Evolutionary conservation across 345 rosid genomes (phyloP).

Genomic region (Dimocarpus longan): DNA sequence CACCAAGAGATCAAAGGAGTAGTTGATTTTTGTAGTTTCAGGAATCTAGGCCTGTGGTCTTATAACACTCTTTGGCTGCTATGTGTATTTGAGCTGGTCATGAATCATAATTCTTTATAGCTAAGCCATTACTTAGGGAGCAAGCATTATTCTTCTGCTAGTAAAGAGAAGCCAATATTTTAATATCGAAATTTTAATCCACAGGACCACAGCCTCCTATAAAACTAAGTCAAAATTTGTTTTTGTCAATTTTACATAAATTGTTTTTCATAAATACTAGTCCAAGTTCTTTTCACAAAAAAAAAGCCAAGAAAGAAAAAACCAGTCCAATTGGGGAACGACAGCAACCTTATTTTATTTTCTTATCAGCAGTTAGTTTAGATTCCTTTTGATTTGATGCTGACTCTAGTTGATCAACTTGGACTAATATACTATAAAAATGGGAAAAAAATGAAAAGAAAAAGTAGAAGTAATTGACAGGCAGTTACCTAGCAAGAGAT

Average conservation of each 20-base stretch:
- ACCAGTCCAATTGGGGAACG: no score
- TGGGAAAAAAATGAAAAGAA: background rate
- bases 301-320: no score
- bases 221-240: no score
- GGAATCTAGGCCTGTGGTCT: background rate
- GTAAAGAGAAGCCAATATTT: background rate
- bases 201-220: no score
- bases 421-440: background rate
- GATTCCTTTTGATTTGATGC: no score
- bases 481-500: slow-evolving; percentile 20
- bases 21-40: background rate
- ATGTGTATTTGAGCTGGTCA: background rate
- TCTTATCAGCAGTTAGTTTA: no score
- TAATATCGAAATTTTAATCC: background rate
- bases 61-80: background rate
- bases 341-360: no score
- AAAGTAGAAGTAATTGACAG: background rate
- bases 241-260: no score
- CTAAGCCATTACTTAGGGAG: background rate
- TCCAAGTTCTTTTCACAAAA: no score
- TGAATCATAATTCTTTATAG: background rate
- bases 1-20: slow-evolving; percentile 8
- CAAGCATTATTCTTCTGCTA: background rate
- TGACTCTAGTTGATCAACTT: no score
- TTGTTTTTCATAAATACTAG: no score